Evolutionary conservation across 139 green algal species (phyloP), one percentile per base, ranked within the genome.

Genomic region (Chlamydomonas urium): DNA sequence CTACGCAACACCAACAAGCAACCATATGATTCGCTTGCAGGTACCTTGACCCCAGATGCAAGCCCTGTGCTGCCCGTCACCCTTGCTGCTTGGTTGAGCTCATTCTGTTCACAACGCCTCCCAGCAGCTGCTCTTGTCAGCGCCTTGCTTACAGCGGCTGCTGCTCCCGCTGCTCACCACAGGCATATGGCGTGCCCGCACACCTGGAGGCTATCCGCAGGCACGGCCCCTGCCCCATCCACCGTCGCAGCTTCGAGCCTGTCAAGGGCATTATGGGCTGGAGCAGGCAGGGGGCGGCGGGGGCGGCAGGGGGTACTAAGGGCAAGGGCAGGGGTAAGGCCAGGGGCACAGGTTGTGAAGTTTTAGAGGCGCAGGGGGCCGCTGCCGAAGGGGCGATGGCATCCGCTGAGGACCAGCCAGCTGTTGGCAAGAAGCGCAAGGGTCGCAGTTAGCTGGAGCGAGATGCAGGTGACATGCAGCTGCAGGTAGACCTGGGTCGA

Each of bases 201-300:
- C 70, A 81, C 69, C 86, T 90, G 53, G 80, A 71, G 60, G 92
- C 92, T 0, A 81, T 98, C 1, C 48, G 79, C 14, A 53, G 79
- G 61, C 86, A 89, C 56, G 92, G 93, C 2, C 85, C 91, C 1
- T 93, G 87, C 48, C 33, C 72, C 0, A 84, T 90, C 26, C 93
- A 98, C 81, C 71, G 93, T 0, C 74, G 79, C 65, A 92, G 81
- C 19, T 98, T 98, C 77, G 79, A 90, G 59, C 92, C 92, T 1
- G 70, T 97, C 38, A 79, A 75, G 21, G 38, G 70, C 60, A 77
- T 85, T 38, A 79, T 61, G 19, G 75, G 75, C 2, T 67, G 50
- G 68, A 69, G 45, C 66, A 80, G 73, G 36, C 42, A 8, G 42
- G 42, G 8, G 42, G 10, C 42, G 42, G 10, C 42, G n/a, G n/a